Evolutionary conservation across 495 filamentous ascomycete genomes (phyloP).

Genomic region (Penicillium paxilli): DNA sequence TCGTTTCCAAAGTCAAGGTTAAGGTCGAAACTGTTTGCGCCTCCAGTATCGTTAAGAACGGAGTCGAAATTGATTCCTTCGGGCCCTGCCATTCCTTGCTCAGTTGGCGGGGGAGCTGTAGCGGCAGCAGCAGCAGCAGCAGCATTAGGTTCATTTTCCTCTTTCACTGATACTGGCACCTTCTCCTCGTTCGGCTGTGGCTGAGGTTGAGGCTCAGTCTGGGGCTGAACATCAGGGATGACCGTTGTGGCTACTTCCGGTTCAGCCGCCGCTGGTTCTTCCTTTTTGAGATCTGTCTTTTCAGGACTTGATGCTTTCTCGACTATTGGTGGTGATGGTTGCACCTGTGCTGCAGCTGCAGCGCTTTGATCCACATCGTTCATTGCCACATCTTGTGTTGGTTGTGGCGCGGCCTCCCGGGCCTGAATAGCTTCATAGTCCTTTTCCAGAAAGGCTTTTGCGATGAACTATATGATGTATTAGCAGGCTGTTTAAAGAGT

Average conservation of each 20-base stretch:
- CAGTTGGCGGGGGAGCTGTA: no score
- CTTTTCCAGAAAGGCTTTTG: constrained; percentile 46
- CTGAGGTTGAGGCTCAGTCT: no score
- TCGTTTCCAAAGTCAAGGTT: constrained; percentile 49
- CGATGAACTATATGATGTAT: constrained; percentile 39
- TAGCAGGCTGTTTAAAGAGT: constrained; percentile 18
- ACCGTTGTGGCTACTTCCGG: constrained; percentile 14
- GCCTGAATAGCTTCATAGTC: constrained; percentile 44
- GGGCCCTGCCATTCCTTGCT: constrained; percentile 21
- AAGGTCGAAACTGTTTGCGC: constrained; percentile 43
- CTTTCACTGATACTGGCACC: constrained; percentile 21
- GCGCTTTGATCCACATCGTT: constrained; percentile 21
- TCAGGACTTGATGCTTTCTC: constrained; percentile 10
- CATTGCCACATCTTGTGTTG: constrained; percentile 35
- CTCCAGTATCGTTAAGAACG: constrained; percentile 33
- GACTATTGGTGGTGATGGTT: constrained; percentile 9
- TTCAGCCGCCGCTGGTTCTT: constrained; percentile 9
- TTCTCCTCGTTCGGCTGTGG: constrained; percentile 17
- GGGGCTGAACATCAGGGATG: no score
- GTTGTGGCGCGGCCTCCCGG: constrained; percentile 31
- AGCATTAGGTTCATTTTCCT: constrained; percentile 23
- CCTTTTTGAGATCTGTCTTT: constrained; percentile 15
- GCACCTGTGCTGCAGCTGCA: constrained; percentile 7
- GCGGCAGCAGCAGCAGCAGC: no score
- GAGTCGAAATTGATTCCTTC: constrained; percentile 44